Conservation (phyloP, 108 stramenopile species). For the Parietichytrium sp. region DNA sequence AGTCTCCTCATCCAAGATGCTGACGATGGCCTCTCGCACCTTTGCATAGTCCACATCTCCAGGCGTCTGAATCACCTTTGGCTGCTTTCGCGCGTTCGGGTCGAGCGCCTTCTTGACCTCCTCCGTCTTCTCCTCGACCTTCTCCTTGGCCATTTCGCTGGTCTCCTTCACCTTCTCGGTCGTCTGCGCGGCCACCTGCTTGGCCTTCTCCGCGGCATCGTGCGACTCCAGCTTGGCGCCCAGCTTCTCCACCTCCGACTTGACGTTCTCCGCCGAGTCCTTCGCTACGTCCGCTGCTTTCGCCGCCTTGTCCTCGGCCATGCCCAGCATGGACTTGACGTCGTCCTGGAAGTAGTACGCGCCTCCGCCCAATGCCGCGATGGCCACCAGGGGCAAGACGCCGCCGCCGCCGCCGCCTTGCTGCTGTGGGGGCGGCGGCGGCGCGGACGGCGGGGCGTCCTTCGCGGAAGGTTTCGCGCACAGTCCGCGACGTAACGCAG, state of each 20-base stretch:
- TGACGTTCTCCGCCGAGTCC: not conserved
- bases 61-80: no score
- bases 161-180: not conserved
- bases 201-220: not conserved
- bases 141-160: not conserved
- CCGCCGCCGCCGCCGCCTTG: not conserved
- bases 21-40: slow-evolving; percentile 52
- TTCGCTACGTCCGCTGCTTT: not conserved
- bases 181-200: not conserved
- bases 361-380: not conserved
- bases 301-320: not conserved
- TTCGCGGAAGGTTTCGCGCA: not conserved
- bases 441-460: not conserved
- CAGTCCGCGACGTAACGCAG: no score
- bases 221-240: not conserved
- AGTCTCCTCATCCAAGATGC: slow-evolving; percentile 56
- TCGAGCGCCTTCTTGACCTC: not conserved
- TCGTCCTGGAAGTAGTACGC: slow-evolving; percentile 18
- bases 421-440: not conserved
- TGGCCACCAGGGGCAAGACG: not conserved
- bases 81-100: not conserved
- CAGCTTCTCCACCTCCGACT: slow-evolving; percentile 25
- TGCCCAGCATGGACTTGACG: not conserved
- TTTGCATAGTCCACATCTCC: not conserved
- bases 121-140: not conserved